Evolutionary conservation across 1,139 yeast species (phyloP).

Genomic region (Yamadazyma conglobata): DNA sequence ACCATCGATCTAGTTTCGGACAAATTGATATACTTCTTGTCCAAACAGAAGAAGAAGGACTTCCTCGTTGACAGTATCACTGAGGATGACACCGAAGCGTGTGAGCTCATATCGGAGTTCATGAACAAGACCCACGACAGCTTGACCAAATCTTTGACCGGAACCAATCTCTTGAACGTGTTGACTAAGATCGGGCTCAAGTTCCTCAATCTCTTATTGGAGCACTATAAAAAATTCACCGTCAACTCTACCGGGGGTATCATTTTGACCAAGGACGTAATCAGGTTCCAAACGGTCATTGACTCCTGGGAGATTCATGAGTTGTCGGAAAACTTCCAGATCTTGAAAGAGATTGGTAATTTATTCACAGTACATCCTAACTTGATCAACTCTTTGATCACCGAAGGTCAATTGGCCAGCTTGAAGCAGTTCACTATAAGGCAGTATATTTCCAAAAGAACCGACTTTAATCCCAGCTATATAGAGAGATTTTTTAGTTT

Average conservation of each 20-base stretch:
- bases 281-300: slow-evolving; percentile 69
- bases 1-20: slow-evolving; percentile 49
- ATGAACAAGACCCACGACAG: slow-evolving; percentile 42
- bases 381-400: slow-evolving; percentile 70
- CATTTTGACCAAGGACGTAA: slow-evolving; percentile 79
- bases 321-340: slow-evolving; percentile 64
- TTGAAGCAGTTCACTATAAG: slow-evolving; percentile 66
- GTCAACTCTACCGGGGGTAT: slow-evolving; percentile 84
- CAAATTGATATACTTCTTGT: slow-evolving; percentile 47
- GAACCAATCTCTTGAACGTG: slow-evolving; percentile 51
- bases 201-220: slow-evolving; percentile 58
- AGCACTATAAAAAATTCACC: slow-evolving; percentile 72
- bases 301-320: slow-evolving; percentile 68
- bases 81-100: slow-evolving; percentile 63
- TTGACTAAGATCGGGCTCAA: slow-evolving; percentile 59
- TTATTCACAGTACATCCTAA: slow-evolving; percentile 72
- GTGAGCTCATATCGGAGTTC: slow-evolving; percentile 59
- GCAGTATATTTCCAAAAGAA: slow-evolving; percentile 67
- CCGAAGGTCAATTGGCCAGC: slow-evolving; percentile 75
- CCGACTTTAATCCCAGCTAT: slow-evolving; percentile 61
- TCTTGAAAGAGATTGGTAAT: slow-evolving; percentile 80
- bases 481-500: slow-evolving; percentile 47
- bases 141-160: slow-evolving; percentile 38
- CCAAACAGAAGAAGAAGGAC: slow-evolving; percentile 37
- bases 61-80: slow-evolving; percentile 41